phyloP scores from a whole-genome alignment of 306 rosid genomes.

The Begonia peltatifolia region DNA sequence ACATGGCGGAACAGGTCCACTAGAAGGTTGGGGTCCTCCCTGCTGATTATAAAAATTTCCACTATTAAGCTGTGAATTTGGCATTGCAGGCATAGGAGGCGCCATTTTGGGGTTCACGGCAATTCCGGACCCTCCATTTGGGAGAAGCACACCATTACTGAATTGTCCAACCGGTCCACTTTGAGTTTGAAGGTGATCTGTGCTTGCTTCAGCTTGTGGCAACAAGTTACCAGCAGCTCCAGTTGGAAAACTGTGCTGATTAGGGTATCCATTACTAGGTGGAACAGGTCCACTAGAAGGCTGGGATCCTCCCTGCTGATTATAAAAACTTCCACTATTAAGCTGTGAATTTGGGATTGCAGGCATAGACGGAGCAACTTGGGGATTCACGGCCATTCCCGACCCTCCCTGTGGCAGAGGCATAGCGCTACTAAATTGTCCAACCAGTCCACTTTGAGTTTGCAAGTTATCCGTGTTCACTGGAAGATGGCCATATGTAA shows the following conservation, averaged over 20 bases:
- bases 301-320: constrained; percentile 1
- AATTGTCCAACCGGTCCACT: too few species aligned
- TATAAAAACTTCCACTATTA: too few species aligned
- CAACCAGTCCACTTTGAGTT: constrained; percentile 39
- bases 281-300: constrained; percentile 30
- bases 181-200: neutral
- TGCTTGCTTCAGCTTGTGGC: constrained; percentile 25
- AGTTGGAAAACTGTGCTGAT: constrained; percentile 10
- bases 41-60: constrained; percentile 34
- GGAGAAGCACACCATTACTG: too few species aligned
- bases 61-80: constrained; percentile 1
- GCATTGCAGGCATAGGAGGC: too few species aligned
- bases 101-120: too few species aligned
- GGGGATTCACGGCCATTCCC: too few species aligned
- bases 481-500: constrained; percentile 3
- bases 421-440: constrained; percentile 26
- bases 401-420: constrained; percentile 21
- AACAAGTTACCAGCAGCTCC: constrained; percentile 27
- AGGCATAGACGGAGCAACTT: too few species aligned
- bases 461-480: constrained; percentile 13
- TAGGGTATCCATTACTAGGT: constrained; percentile 29
- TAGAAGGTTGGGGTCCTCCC: constrained; percentile 27
- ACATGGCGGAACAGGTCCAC: constrained; percentile 29
- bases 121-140: too few species aligned
- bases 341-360: too few species aligned